These are phyloP conservation scores for Calonectria hawksworthii DNA, from an alignment of 2,329 filamentous ascomycete species.

Conservation along the genomic window DNA sequence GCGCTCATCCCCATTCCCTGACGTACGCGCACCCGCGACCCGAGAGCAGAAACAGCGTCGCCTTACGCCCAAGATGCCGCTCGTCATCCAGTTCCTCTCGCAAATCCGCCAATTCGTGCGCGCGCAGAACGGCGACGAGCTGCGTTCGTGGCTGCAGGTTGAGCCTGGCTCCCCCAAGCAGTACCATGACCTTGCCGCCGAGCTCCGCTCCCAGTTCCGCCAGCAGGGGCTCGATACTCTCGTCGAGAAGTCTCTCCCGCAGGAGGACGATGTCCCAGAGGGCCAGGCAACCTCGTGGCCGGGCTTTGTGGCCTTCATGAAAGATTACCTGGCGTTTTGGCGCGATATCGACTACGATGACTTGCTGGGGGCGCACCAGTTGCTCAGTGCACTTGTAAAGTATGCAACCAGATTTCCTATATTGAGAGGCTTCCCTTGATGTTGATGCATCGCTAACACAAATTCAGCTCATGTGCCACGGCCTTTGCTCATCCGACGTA, in stretches of 20 bases:
- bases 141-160: constrained; percentile 80
- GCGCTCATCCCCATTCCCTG: constrained; percentile 1
- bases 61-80: constrained; percentile 63
- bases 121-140: constrained; percentile 72
- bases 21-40: neutral
- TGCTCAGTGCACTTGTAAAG: constrained; percentile 82
- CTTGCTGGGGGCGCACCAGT: constrained; percentile 79
- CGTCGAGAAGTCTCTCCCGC: constrained; percentile 74
- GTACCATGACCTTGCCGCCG: constrained; percentile 77
- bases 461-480: constrained; percentile 80
- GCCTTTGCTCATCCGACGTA: constrained; percentile 85
- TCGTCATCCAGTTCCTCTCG: constrained; percentile 77
- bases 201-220: constrained; percentile 73
- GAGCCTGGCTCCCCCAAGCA: constrained; percentile 78
- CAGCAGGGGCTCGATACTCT: constrained; percentile 70
- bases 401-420: constrained; percentile 57
- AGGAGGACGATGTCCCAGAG: constrained; percentile 74
- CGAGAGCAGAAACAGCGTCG: neutral
- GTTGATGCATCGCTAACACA: constrained; percentile 16
- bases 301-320: constrained; percentile 83
- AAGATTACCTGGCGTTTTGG: constrained; percentile 85
- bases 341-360: constrained; percentile 84
- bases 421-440: neutral
- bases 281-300: constrained; percentile 79
- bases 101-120: constrained; percentile 71